Conservation (phyloP, 2,329 filamentous ascomycete species). For the Colletotrichum destructivum region DNA sequence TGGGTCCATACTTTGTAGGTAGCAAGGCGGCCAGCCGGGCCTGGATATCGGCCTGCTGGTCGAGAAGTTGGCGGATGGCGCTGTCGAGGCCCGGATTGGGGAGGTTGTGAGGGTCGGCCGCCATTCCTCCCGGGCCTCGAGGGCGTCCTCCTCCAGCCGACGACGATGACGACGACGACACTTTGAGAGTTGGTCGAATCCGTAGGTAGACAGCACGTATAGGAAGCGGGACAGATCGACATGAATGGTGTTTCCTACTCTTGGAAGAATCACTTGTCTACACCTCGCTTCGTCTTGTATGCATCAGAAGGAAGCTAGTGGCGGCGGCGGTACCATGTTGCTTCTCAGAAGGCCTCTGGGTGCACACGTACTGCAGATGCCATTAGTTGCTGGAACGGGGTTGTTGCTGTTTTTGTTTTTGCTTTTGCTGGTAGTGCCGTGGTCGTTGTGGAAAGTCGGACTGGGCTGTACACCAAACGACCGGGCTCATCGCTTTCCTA, state of each 20-base stretch:
- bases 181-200: slow-evolving; percentile 17
- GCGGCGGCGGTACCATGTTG: slow-evolving; percentile 24
- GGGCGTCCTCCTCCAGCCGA: slow-evolving; percentile 40
- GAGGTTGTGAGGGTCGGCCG: slow-evolving; percentile 41
- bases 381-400: slow-evolving; percentile 5
- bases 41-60: slow-evolving; percentile 69
- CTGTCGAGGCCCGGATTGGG: slow-evolving; percentile 59
- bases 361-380: slow-evolving; percentile 7
- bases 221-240: slow-evolving; percentile 5
- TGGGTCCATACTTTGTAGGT: slow-evolving; percentile 62
- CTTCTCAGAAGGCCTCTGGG: slow-evolving; percentile 2
- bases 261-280: slow-evolving; percentile 6
- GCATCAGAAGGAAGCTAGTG: slow-evolving; percentile 30
- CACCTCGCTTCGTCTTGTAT: slow-evolving; percentile 9
- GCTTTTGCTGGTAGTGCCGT: slow-evolving; percentile 30
- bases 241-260: slow-evolving; percentile 5
- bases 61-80: slow-evolving; percentile 62
- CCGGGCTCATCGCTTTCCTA: slow-evolving; percentile 38
- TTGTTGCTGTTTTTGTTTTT: slow-evolving; percentile 23
- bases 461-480: slow-evolving; percentile 32
- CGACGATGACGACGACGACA: slow-evolving; percentile 34
- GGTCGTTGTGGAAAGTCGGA: slow-evolving; percentile 46
- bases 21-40: slow-evolving; percentile 65
- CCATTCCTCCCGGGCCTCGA: slow-evolving; percentile 43
- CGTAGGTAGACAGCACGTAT: not conserved